Evolutionary conservation across 129 eudicot genomes (phyloP), one percentile per base, ranked within the genome.

Genomic region (Glebionis coronaria): DNA sequence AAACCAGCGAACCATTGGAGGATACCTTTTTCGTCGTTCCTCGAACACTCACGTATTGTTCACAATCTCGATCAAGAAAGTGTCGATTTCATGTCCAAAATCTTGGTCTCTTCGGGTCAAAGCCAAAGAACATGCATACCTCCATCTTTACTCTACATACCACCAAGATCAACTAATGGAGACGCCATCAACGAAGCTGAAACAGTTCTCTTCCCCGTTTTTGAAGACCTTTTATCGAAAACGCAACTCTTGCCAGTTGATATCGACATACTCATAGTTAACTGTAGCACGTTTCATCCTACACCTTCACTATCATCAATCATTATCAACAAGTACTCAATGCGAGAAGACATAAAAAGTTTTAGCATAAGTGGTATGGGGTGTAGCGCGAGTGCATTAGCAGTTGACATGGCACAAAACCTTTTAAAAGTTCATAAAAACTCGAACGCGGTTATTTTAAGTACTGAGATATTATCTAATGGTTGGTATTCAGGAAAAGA

Each of bases 401-500:
- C 88, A 4, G 55, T 91, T 16, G 85, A 78, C 38, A 76, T 83
- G 86, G 96, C 90, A 12, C 56, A 68, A 8, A 73, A 83, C 74
- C 74, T 91, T 2, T 65, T 91, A 0, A 78, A 72, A 55, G 77
- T 71, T 31, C 90, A 67, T 12, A 64, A 65, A 4, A 82, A 85
- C 67, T 85, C 83, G 0, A 85, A 83, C 12, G 96, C 83, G 0
- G 87, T 91, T 1, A 71, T 91, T 56, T 71, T 91, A 5, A 85
- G 97, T 71, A 83, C 97, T 0, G 96, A 91, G 50, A 87, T 91
- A 4, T 63, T 91, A 56, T 81, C 97, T 0, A 85, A 82, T 14
- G 96, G 94, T 9, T 87, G 94, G 97, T 91, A 91, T 44, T 63
- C 85, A 1, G 97, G 97, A 20, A 91, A 73, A 58, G 77, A 81